These are phyloP conservation scores for Tolypocladium album DNA, from an alignment of 2,329 filamentous ascomycete species.

Conservation along the genomic window DNA sequence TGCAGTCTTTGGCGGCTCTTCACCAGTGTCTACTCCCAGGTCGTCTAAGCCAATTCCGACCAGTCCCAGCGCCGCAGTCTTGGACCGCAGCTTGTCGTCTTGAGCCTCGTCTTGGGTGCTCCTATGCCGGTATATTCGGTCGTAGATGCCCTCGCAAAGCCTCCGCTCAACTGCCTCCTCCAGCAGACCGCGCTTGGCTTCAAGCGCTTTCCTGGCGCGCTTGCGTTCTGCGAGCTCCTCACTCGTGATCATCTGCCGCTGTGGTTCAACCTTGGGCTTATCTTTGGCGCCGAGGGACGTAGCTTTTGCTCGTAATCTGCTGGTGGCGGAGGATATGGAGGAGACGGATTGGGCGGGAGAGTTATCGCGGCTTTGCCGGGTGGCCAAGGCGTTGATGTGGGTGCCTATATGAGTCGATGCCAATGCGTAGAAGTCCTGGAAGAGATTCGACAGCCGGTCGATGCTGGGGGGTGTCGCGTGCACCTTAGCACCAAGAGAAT, in stretches of 20 bases:
- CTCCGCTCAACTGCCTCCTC: constrained; percentile 89
- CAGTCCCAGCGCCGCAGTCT: constrained; percentile 81
- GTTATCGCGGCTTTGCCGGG: constrained; percentile 58
- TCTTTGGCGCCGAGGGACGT: constrained; percentile 43
- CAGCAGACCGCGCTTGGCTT: constrained; percentile 63
- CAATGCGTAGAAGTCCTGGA: constrained; percentile 85
- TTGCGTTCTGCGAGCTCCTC: constrained; percentile 75
- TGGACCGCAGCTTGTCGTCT: constrained; percentile 88
- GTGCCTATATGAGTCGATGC: constrained; percentile 76
- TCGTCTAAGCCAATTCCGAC: constrained; percentile 85
- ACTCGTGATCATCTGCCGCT: constrained; percentile 83
- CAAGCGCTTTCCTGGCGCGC: constrained; percentile 65
- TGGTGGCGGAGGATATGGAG: constrained; percentile 44
- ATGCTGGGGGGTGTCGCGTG: constrained; percentile 75
- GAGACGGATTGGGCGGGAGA: constrained; percentile 45
- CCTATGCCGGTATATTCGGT: constrained; percentile 81
- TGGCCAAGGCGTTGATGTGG: constrained; percentile 72
- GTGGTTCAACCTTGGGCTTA: constrained; percentile 33
- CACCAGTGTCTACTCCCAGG: constrained; percentile 64
- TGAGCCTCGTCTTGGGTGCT: constrained; percentile 89
- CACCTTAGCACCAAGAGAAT: constrained; percentile 78
- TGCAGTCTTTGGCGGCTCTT: constrained; percentile 41
- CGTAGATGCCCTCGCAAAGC: constrained; percentile 76
- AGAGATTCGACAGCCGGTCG: constrained; percentile 72
- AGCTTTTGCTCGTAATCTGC: constrained; percentile 44